phyloP scores from a whole-genome alignment of 2,329 filamentous ascomycete genomes.

The Pseudogymnoascus pannorum region DNA sequence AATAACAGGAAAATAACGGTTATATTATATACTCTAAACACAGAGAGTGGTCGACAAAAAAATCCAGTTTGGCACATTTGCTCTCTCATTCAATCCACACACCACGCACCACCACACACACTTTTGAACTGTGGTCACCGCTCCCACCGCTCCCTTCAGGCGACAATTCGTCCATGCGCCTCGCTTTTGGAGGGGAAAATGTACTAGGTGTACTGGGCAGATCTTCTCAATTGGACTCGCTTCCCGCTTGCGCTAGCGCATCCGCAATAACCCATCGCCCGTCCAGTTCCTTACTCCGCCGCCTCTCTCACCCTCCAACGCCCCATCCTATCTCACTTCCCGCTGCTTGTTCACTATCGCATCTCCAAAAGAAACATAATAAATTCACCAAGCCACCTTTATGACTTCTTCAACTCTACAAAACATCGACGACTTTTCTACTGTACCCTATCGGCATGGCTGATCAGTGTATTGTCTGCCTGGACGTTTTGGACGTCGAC shows the following conservation, averaged over 20 bases:
- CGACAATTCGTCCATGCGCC: conserved; percentile 5
- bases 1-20: neutral
- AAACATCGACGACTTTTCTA: neutral
- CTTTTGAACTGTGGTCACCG: neutral
- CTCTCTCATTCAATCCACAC: conserved; percentile 3
- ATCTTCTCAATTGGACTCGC: conserved; percentile 10
- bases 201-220: too few relatives aligned
- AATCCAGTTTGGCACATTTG: neutral
- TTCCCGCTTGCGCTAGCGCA: conserved; percentile 5
- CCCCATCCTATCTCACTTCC: conserved; percentile 7
- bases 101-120: neutral
- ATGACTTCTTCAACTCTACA: conserved; percentile 11
- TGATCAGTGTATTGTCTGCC: conserved; percentile 65
- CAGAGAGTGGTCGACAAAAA: neutral
- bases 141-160: neutral
- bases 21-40: neutral
- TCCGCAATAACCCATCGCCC: conserved; percentile 9
- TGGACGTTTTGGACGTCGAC: conserved; percentile 46
- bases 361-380: neutral
- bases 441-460: conserved; percentile 30
- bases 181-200: conserved; percentile 8
- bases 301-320: conserved; percentile 6
- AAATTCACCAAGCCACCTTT: conserved; percentile 7
- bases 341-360: conserved; percentile 6
- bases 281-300: conserved; percentile 5